A percentile compares a stretch with the other conserved stretches of the same genome.
Conservation (phyloP, 495 filamentous ascomycete genomes). For the Tuber brumale region DNA sequence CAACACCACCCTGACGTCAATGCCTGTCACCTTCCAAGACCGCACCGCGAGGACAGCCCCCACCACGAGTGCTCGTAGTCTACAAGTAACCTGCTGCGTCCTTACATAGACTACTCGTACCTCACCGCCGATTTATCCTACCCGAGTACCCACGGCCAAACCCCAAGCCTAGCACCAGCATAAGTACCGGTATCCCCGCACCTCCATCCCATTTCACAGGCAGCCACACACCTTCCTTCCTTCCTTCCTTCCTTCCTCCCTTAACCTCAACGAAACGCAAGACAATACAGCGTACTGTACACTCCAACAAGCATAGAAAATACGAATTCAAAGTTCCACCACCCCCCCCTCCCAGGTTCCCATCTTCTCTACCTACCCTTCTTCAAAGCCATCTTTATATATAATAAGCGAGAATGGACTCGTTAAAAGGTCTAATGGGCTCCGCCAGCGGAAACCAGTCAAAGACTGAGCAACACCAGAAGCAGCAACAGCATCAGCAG, state of each 20-base stretch:
- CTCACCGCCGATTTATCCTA: background rate
- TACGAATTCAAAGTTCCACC: background rate
- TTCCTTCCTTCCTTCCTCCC: too few relatives aligned
- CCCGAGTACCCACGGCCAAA: background rate
- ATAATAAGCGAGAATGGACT: background rate
- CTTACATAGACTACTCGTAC: background rate
- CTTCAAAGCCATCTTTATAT: slow-evolving; percentile 1
- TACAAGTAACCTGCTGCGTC: too few relatives aligned
- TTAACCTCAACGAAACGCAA: background rate
- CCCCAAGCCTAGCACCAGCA: background rate
- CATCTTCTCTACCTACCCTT: background rate
- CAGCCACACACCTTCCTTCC: background rate
- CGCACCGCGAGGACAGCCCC: too few relatives aligned
- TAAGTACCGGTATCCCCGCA: background rate
- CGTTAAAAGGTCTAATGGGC: background rate
- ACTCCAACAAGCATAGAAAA: background rate
- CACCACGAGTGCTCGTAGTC: too few relatives aligned
- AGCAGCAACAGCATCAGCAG: background rate
- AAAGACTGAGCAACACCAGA: background rate
- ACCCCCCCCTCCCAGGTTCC: background rate
- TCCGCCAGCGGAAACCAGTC: background rate
- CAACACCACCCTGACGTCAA: background rate
- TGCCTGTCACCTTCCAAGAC: background rate
- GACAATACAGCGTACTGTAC: background rate
- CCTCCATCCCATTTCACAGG: background rate